Base-by-base conservation (phyloP, 176 grass and related monocot species). In the Rhynchospora breviuscula region DNA sequence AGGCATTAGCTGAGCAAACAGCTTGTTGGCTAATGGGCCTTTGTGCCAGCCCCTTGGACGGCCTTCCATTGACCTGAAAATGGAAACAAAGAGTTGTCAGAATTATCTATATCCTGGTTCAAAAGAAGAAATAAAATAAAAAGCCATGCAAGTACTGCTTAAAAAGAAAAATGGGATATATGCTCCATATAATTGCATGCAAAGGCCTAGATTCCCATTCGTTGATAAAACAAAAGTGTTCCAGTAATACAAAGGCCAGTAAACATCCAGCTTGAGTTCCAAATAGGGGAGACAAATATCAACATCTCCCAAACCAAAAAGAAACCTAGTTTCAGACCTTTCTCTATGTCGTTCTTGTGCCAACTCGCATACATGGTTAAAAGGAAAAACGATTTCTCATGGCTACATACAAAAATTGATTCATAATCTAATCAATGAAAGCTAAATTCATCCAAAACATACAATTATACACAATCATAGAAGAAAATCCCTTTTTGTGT, bases 41-140 rank as follows among this genome's bases (percentile, higher is more conserved):
- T 64, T 62, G 15, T 23, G 57, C 60, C 79, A 81, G 65, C 21
- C 79, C 79, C 7, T 47, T 66, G 19, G n/a, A 22, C 9, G 60
- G 59, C 8, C 8, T 63, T 67, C 80, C 62, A 67, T 31, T 66
- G 17, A 53, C 80, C 80, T 82, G 9, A 67, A 66, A 54, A 65
- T 47, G 21, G 26, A 63, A 43, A 63, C 46, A 65, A 15, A 25
- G 46, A 51, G 19, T 76, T 76, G 23, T n/a, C n/a, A n/a, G n/a
- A n/a, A n/a, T n/a, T n/a, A n/a, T n/a, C n/a, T n/a, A n/a, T n/a
- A n/a, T n/a, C n/a, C n/a, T n/a, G n/a, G n/a, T n/a, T n/a, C n/a
- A n/a, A n/a, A n/a, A n/a, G n/a, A n/a, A n/a, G n/a, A n/a, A n/a
- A n/a, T n/a, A n/a, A n/a, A n/a, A n/a, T n/a, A n/a, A n/a, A n/a